Evolutionary conservation across 2,329 filamentous ascomycete species (phyloP), one percentile per base, ranked within the genome.

Genomic region (Colletotrichum trifolii): DNA sequence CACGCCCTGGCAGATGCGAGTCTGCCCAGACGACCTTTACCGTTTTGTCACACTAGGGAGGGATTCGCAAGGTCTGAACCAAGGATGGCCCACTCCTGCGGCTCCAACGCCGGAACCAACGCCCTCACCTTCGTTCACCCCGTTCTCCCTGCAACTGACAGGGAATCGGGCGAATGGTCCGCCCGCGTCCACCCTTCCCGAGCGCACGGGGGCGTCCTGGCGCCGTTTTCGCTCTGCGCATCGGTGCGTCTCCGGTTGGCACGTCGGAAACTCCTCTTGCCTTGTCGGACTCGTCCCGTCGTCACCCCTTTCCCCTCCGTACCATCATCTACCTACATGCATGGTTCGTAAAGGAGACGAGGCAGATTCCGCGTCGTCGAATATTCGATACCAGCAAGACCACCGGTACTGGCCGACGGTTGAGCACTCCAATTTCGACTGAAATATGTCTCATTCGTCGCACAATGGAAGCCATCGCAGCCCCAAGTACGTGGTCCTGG

Each of bases 171-270:
- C 46, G 33, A 65, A 56, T 65, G 62, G 57, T 56, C 62, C 62
- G 52, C 58, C 62, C 50, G 62, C 46, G 62, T 52, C 62, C 62
- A 61, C 57, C 52, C 62, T 60, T 65, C 62, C 62, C 62, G 62
- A 65, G 62, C 62, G 52, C 62, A 65, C 57, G 62, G 62, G 25
- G 57, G 62, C 57, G 50, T 65, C 39, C 39, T 60, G 50, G 35
- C 52, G 57, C 52, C 57, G 57, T 62, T 42, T 12, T 55, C 35
- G 40, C 56, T 60, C 56, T 52, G 56, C 8, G 57, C 35, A 65
- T 62, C 58, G 50, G 52, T 43, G 57, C 46, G 52, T 56, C 46
- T 46, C 62, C 58, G 46, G 62, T 55, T 56, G 46, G 25, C 25
- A 25, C 25, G 25, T 25, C 25, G 25, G 25, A 25, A 25, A 25